These are phyloP conservation scores for Rhizophagus prolifer DNA, from an alignment of 192 early-diverging fungal species.

Conservation along the genomic window DNA sequence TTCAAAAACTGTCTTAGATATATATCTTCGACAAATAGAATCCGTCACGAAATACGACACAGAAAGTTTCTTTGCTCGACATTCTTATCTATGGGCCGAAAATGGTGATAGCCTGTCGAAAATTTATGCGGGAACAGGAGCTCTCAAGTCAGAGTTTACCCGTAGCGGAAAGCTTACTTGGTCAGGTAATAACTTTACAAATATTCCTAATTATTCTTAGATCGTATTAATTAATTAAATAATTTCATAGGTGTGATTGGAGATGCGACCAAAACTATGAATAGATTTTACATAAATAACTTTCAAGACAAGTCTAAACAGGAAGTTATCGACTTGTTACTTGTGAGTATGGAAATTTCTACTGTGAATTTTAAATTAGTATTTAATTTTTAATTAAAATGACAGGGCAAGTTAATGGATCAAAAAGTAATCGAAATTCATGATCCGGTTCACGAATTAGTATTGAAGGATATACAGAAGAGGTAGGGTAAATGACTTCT, in stretches of 20 bases:
- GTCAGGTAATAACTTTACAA: conserved; percentile 39
- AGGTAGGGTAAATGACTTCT: conserved; percentile 62
- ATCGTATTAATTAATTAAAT: neutral
- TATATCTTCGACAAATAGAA: conserved; percentile 42
- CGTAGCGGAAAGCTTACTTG: conserved; percentile 86
- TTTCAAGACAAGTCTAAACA: conserved; percentile 95
- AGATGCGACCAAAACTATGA: conserved; percentile 91
- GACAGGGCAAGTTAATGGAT: conserved; percentile 52
- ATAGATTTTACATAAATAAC: conserved; percentile 93
- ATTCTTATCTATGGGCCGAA: conserved; percentile 72
- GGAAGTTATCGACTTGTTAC: conserved; percentile 84
- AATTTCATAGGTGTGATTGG: conserved; percentile 71
- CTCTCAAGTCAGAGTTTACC: conserved; percentile 87
- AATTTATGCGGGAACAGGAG: conserved; percentile 96
- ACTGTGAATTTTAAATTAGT: neutral
- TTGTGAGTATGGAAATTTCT: conserved; percentile 50
- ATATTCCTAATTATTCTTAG: neutral
- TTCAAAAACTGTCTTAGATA: conserved; percentile 50
- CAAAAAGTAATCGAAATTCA: conserved; percentile 48
- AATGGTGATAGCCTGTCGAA: conserved; percentile 92
- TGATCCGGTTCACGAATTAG: conserved; percentile 54
- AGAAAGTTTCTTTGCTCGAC: conserved; percentile 38
- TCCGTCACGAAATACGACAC: conserved; percentile 31
- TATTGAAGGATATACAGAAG: conserved; percentile 34
- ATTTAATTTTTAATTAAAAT: neutral